Percentiles rank a stretch among this genome's conserved stretches.
Evolutionary conservation across 495 filamentous ascomycete genomes (phyloP).

Genomic region (Lindgomyces ingoldianus): DNA sequence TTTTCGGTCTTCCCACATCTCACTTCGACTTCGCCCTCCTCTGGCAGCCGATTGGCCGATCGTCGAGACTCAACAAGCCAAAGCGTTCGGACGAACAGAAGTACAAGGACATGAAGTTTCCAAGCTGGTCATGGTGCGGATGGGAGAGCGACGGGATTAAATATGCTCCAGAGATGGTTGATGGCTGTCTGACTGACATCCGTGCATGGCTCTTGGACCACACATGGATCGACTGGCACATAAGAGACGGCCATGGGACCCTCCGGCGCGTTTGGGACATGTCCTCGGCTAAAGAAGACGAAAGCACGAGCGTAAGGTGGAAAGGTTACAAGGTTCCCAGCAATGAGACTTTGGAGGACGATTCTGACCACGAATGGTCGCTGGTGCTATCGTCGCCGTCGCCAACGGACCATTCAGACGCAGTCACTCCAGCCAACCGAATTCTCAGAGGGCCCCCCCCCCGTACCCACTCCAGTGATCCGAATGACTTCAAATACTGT

Average conservation of each 20-base stretch:
- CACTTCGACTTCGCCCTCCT: not conserved
- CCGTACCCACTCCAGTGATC: too few relatives aligned
- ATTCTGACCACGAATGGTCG: too few relatives aligned
- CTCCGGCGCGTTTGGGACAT: conserved; percentile 39
- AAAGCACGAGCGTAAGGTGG: not conserved
- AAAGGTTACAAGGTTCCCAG: conserved; percentile 1
- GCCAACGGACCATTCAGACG: too few relatives aligned
- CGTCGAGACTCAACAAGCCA: not conserved
- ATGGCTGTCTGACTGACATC: conserved; percentile 35
- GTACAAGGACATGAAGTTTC: not conserved
- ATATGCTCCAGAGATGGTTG: conserved; percentile 34
- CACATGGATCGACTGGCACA: conserved; percentile 47
- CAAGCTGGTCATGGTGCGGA: conserved; percentile 41
- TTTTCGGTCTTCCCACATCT: not conserved
- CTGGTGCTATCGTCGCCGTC: too few relatives aligned
- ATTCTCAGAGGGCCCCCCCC: too few relatives aligned
- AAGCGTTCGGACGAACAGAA: not conserved
- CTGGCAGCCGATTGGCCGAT: not conserved
- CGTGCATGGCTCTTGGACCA: conserved; percentile 43
- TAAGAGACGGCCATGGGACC: conserved; percentile 41
- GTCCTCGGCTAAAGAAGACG: not conserved
- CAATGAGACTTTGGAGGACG: too few relatives aligned
- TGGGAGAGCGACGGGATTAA: conserved; percentile 37
- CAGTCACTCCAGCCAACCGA: too few relatives aligned
- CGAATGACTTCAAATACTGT: too few relatives aligned